Evolutionary conservation across 2,329 filamentous ascomycete species (phyloP), one percentile per base, ranked within the genome.

Genomic region (Botryosphaeria dothidea): DNA sequence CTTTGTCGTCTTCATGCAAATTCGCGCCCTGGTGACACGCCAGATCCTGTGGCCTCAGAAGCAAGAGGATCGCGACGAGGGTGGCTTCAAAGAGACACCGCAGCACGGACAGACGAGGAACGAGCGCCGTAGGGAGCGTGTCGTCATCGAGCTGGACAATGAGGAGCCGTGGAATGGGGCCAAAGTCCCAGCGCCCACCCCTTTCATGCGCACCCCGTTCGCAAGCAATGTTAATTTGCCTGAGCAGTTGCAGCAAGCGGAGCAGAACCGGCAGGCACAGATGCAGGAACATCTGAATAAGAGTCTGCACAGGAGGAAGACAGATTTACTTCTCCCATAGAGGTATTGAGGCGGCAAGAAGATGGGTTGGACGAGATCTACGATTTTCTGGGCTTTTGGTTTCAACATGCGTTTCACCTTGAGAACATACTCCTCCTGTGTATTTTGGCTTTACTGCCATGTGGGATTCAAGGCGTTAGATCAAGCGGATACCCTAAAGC

Each of bases 41-140:
- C 85, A 92, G 72, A 84, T 95, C n/a, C 76, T 94, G 1, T 93
- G 90, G 90, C 91, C 91, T 4, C 85, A 88, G 74, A 90, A 89
- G 73, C 88, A 90, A 34, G 85, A 88, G 71, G 86, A 89, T 75
- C 80, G 84, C 60, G 83, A 85, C 29, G 86, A 88, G 69, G 86
- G 86, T 48, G 86, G 86, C 0, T 89, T 86, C 76, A 75, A 70
- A 58, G 51, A 65, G 49, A 54, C 52, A 15, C 38, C 62, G 5
- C 27, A 34, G 34, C 62, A 65, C 25, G 52, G 51, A 31, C 51
- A 65, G 29, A 57, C 29, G 29, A 19, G 62, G 8, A 52, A 58
- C 17, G 48, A 64, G 36, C 61, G 61, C 49, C 49, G 51, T 25
- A 23, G 49, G 3, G 51, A 52, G 48, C 61, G 61, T 9, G 29